Base-by-base conservation (phyloP, 2,329 filamentous ascomycete genomes). In the Hymenoscyphus repandus region DNA sequence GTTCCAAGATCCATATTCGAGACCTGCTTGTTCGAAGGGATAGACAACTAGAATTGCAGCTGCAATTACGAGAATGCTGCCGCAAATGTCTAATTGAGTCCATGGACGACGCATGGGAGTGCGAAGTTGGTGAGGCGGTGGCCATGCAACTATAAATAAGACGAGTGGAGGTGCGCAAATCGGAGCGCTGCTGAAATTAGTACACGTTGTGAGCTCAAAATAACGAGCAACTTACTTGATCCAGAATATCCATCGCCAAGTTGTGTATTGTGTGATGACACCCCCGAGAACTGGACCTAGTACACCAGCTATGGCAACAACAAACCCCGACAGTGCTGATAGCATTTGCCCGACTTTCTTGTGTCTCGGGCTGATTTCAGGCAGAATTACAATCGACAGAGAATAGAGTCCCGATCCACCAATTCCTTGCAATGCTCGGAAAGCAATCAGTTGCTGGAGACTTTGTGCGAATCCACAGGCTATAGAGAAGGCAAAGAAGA, bases 191-290 rank as follows among this genome's bases (percentile, higher is more conserved):
- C 20, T 45, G 15, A 34, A 22, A 15, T 38, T 27, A 51, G 37
- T 22, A 47, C 4, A 34, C 6, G 2, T 38, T 6, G 11, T 20
- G n/a, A 40, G 3, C 12, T 9, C 30, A 11, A 11, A 13, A 12
- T 6, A 31, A 15, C 11, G 10, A 30, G 22, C 18, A 17, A 12
- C 30, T 27, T 41, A 55, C 53, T 82, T 82, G 60, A 82, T 75
- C 74, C 76, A 81, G 62, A 83, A 82, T 1, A 80, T 69, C 57
- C 57, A 59, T 17, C 57, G 36, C 57, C 55, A 59, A 1, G 49
- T 53, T 6, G 50, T 45, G 12, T 51, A 22, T 4, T 32, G 30
- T 5, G 50, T 51, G 12, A 58, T 45, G 2, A 49, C 46, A 34
- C 57, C 55, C 1, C 57, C 57, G 32, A 58, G 17, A 1, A 58